phyloP scores from a whole-genome alignment of 495 filamentous ascomycete genomes.

The Geoglossum glabrum region DNA sequence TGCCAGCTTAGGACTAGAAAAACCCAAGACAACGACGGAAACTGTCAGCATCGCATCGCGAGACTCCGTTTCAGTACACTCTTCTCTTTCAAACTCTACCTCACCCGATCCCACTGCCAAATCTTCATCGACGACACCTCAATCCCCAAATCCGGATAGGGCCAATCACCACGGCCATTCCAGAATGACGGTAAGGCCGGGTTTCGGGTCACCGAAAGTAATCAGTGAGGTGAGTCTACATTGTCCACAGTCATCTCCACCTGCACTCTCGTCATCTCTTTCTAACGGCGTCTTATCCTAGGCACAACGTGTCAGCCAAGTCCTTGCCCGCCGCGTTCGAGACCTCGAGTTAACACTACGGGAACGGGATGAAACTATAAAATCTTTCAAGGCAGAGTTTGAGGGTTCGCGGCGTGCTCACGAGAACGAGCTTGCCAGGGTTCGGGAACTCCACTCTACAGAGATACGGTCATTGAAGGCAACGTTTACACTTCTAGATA shows the following conservation, averaged over 20 bases:
- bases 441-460: background rate
- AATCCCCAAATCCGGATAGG: background rate
- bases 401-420: background rate
- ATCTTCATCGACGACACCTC: background rate
- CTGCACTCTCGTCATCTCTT: background rate
- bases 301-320: slow-evolving; percentile 1
- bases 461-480: background rate
- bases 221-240: background rate
- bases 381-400: background rate
- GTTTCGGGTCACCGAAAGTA: background rate
- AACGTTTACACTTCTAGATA: background rate
- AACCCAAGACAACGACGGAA: background rate
- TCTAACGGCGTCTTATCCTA: background rate
- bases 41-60: background rate
- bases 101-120: background rate
- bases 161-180: background rate
- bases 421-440: background rate
- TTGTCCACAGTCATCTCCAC: background rate
- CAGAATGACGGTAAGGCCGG: background rate
- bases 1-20: background rate
- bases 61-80: background rate
- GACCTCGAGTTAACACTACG: background rate
- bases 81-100: background rate
- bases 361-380: background rate
- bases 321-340: slow-evolving; percentile 1